These are phyloP conservation scores for Dioscorea cayenensis DNA, from an alignment of 116 monocot genomes.

Conservation along the genomic window DNA sequence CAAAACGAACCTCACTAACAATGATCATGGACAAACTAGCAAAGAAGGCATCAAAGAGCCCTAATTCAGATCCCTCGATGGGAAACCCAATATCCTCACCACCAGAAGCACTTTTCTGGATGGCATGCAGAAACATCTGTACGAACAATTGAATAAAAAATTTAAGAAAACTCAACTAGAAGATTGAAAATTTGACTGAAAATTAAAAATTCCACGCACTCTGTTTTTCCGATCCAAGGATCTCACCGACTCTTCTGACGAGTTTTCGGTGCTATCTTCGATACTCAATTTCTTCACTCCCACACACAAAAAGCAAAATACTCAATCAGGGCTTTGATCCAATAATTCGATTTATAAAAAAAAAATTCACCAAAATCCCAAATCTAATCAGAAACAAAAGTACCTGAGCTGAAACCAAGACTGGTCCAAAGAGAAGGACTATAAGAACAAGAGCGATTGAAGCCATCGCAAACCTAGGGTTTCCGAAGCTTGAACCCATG, in stretches of 20 bases:
- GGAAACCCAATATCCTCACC: conserved; percentile 11
- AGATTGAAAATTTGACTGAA: not conserved
- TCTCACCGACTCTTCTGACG: not conserved
- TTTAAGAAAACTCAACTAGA: not conserved
- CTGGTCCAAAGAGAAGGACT: not conserved
- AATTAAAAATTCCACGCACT: not conserved
- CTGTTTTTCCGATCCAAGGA: conserved; percentile 7
- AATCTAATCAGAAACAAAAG: not conserved
- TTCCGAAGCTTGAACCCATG: not conserved
- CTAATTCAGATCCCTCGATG: conserved; percentile 27
- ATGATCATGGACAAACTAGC: conserved; percentile 92
- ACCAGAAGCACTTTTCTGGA: conserved; percentile 7
- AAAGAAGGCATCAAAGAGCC: conserved; percentile 88
- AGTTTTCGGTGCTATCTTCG: not conserved
- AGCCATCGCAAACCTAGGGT: not conserved
- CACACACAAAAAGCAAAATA: not conserved
- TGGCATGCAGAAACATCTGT: conserved; percentile 46
- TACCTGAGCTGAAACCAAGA: not conserved
- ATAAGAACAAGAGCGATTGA: not conserved
- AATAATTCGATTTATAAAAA: not conserved
- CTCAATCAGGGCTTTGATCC: not conserved
- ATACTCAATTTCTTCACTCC: not conserved
- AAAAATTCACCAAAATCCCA: not conserved
- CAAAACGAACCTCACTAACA: conserved; percentile 27
- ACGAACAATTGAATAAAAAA: not conserved